phyloP scores from a whole-genome alignment of 768 basidiomycete genomes.

The Pleurotus tuber-regium region DNA sequence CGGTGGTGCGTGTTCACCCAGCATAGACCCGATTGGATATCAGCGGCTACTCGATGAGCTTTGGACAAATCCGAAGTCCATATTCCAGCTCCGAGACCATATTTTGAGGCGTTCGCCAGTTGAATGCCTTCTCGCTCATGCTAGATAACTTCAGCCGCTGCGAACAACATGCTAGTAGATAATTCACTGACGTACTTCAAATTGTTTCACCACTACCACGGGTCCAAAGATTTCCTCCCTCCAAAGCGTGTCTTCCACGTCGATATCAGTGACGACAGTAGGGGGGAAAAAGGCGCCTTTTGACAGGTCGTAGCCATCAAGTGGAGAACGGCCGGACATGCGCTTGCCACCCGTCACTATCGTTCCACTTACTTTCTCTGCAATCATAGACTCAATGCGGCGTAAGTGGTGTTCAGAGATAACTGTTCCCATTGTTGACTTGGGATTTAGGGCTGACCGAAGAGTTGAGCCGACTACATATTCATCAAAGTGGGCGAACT shows the following conservation, averaged over 20 bases:
- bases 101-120: conserved; percentile 75
- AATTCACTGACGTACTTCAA: conserved; percentile 25
- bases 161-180: neutral
- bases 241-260: conserved; percentile 64
- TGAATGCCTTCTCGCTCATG: conserved; percentile 61
- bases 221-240: conserved; percentile 86
- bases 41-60: conserved; percentile 70
- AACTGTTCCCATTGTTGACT: conserved; percentile 77
- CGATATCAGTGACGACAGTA: conserved; percentile 65
- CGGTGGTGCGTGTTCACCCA: conserved; percentile 92
- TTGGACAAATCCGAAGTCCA: conserved; percentile 77
- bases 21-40: conserved; percentile 72
- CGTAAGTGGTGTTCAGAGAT: conserved; percentile 65
- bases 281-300: conserved; percentile 77
- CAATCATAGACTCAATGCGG: conserved; percentile 59
- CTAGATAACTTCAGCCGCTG: conserved; percentile 26
- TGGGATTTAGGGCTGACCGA: conserved; percentile 61
- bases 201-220: conserved; percentile 64
- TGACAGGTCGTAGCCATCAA: conserved; percentile 74
- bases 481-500: conserved; percentile 21
- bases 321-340: conserved; percentile 56
- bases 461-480: neutral
- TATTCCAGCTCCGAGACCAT: conserved; percentile 78
- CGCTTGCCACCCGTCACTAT: conserved; percentile 64
- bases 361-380: conserved; percentile 37